These are phyloP conservation scores for Wickerhamia fluorescens DNA, from an alignment of 805 yeast species.

Conservation along the genomic window DNA sequence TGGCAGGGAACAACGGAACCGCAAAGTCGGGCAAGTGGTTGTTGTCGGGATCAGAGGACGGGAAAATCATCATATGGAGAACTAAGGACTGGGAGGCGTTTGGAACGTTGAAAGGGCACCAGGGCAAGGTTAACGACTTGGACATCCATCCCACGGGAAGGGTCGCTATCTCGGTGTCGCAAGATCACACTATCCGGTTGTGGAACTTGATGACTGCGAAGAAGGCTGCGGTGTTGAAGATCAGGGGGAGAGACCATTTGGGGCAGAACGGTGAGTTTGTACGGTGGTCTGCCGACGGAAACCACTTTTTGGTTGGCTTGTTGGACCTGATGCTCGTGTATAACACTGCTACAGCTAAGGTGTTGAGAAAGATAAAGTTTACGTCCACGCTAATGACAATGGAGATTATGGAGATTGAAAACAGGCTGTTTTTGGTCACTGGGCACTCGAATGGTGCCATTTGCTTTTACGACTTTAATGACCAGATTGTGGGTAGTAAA, in stretches of 20 bases:
- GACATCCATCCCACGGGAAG: conserved; percentile 87
- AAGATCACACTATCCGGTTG: conserved; percentile 73
- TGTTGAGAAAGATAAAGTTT: conserved; percentile 46
- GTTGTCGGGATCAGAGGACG: conserved; percentile 85
- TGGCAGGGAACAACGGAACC: conserved; percentile 9
- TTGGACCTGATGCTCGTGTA: conserved; percentile 58
- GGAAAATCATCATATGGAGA: conserved; percentile 86
- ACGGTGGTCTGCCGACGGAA: conserved; percentile 64
- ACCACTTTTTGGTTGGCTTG: conserved; percentile 69
- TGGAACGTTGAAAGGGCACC: conserved; percentile 85
- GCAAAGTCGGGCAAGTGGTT: conserved; percentile 77
- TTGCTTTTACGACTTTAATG: conserved; percentile 42
- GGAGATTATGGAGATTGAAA: conserved; percentile 42
- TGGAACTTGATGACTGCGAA: conserved; percentile 98
- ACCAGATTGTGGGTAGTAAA: conserved; percentile 7
- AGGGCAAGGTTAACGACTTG: conserved; percentile 73
- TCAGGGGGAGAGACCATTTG: conserved; percentile 59
- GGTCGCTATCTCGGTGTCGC: conserved; percentile 84
- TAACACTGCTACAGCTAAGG: conserved; percentile 54
- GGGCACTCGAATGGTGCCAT: conserved; percentile 73
- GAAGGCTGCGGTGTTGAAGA: conserved; percentile 78
- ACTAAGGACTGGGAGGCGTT: conserved; percentile 94
- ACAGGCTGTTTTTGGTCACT: conserved; percentile 49
- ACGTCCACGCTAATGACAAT: conserved; percentile 61
- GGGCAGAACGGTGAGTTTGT: conserved; percentile 62